Evolutionary conservation across 2,329 filamentous ascomycete species (phyloP), one percentile per base, ranked within the genome.

Genomic region (Fusarium succisae): DNA sequence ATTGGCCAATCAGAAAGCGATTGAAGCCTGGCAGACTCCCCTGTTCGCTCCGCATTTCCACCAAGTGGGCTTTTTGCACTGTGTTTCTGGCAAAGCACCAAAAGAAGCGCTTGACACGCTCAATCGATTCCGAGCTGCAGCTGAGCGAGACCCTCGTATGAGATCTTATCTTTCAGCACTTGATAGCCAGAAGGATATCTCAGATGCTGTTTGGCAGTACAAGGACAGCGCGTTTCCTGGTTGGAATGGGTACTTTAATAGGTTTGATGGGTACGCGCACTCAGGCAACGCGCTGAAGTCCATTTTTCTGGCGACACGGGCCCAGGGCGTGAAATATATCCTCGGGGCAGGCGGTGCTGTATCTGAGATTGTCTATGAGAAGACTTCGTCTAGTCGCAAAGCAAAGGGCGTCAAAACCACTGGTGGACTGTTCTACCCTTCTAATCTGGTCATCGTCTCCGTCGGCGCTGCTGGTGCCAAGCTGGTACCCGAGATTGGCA

Each of bases 241-340:
- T 56, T 91, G 89, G 87, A 84, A 82, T 32, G 90, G 90, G 13
- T 91, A 91, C 77, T 82, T 89, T 47, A 91, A 91, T 76, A 82
- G 81, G 8, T 84, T 87, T 11, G 88, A 86, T 17, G 88, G 89
- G 4, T 91, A 90, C 63, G 88, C 87, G 2, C 88, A 90, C 67
- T 86, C 88, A 0, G 85, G 83, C 0, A 84, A 90, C 64, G 85
- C 89, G 0, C 76, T 91, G 12, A 80, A 80, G 10, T 85, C 84
- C 0, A 81, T 88, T 1, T 86, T 87, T 71, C 76, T 82, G 2
- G 83, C 83, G 1, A 82, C 83, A 5, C 81, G 83, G 5, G 75
- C 76, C 1, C 48, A 57, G 8, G 76, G 75, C 2, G 75, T 76
- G 13, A 76, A 72, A 41, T 77, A 60, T 17, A 66, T 73, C 12